Conservation (phyloP, 352 stramenopile genomes). For the Globisporangium solare region DNA sequence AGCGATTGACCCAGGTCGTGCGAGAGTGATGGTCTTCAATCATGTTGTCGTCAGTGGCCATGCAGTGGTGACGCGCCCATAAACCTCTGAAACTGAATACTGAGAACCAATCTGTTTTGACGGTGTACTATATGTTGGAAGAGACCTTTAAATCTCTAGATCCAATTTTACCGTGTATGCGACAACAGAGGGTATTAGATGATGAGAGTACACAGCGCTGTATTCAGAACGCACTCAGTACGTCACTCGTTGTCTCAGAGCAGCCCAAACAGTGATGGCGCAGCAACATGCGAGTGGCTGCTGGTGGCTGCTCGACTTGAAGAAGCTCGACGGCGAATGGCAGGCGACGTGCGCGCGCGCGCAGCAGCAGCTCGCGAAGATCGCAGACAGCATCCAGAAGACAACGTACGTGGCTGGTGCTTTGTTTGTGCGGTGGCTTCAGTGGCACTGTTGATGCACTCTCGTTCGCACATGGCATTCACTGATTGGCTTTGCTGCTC, state of each 20-base stretch:
- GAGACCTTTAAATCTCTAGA: not conserved
- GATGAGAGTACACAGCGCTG: not conserved
- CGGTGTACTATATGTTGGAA: no score
- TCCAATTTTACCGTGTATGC: not conserved
- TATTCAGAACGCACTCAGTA: not conserved
- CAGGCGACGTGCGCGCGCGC: constrained; percentile 32
- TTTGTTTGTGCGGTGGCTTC: no score
- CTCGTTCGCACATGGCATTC: not conserved
- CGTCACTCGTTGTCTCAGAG: no score
- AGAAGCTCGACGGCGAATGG: constrained; percentile 68
- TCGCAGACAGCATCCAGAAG: constrained; percentile 71
- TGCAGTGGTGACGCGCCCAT: no score
- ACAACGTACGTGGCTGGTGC: constrained; percentile 37
- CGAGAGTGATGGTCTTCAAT: constrained; percentile 7
- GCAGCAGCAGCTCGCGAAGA: constrained; percentile 59
- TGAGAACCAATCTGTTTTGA: no score
- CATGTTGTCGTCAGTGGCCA: not conserved
- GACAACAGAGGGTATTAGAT: not conserved
- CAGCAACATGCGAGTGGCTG: constrained; percentile 25
- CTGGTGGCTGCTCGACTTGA: constrained; percentile 62
- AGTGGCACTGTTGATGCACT: not conserved
- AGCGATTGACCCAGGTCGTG: not conserved
- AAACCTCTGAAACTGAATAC: not conserved
- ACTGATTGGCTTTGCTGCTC: not conserved
- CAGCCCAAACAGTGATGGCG: no score